Base-by-base conservation (phyloP, 2,329 filamentous ascomycete species). In the Pezicula rhizophila region DNA sequence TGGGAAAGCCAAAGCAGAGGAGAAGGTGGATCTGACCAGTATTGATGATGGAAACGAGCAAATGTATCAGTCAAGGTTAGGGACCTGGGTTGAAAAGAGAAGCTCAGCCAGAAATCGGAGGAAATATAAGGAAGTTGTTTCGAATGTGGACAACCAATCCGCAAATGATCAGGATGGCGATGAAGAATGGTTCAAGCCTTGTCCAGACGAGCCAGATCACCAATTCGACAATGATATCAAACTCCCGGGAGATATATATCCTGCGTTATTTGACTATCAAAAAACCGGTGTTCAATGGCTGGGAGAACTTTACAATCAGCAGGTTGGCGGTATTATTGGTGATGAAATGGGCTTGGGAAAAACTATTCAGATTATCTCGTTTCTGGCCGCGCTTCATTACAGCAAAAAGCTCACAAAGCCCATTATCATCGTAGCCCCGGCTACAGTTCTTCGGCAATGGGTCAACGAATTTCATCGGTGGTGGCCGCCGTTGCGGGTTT, bases 311-410 rank as follows among this genome's bases (percentile, higher is more conserved):
- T 92, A 95, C 64, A 82, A 84, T 48, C 90, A 96, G 64, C 80
- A 86, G 52, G 90, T 96, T 5, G 93, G 93, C 20, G 93, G 93
- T 2, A 97, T 99, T 47, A 79, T 99, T 35, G 93, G 92, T 5
- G 93, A 99, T 62, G 93, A 99, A 67, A 99, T 99, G 93, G 93
- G 95, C 1, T 72, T 99, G n/a, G 93, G 93, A 4, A 99, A 99
- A 70, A 99, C 93, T 2, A 85, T 88, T 23, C 84, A 88, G 61
- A 76, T 82, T 41, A 87, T 88, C 45, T 64, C 63, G 14, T 65
- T 65, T 59, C 74, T 99, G 43, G 91, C 93, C 2, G 89, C 89
- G 2, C 71, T 99, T 8, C 93, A 99, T 64, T 91, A 96, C 67
- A 97, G 90, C 68, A 87, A 85, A 57, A 87, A 84, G 60, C 78